Conservation (phyloP, 768 basidiomycete genomes). For the Kwoniella sp. region DNA sequence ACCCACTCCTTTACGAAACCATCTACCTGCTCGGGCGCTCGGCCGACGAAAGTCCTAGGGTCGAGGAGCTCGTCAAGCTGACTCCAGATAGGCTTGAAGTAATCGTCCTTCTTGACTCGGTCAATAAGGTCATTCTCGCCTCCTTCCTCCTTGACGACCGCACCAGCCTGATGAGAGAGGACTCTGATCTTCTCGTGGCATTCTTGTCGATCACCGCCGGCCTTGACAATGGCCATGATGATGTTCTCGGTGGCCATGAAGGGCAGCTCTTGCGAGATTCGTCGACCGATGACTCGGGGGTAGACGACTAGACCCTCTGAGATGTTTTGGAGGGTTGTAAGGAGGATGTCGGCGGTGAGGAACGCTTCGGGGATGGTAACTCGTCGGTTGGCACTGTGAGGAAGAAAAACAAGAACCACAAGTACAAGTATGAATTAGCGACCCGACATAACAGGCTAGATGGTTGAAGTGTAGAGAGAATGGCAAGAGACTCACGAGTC, state of each 20-base stretch:
- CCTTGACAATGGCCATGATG: constrained; percentile 95
- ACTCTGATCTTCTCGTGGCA: constrained; percentile 95
- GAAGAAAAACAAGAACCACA: no score
- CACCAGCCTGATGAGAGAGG: constrained; percentile 88
- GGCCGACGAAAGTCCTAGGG: constrained; percentile 83
- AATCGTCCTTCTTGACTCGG: constrained; percentile 74
- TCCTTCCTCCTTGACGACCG: constrained; percentile 92
- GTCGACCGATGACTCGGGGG: constrained; percentile 88
- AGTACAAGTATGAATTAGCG: no score
- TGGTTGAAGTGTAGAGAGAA: no score
- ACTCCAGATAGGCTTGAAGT: constrained; percentile 83
- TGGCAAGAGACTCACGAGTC: constrained; percentile 69
- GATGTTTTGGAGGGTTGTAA: constrained; percentile 93
- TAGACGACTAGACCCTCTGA: constrained; percentile 99
- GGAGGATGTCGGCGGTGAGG: constrained; percentile 92
- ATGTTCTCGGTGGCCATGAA: constrained; percentile 99
- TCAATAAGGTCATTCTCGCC: constrained; percentile 94
- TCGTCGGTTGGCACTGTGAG: constrained; percentile 90
- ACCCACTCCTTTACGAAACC: constrained; percentile 85
- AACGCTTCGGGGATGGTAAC: constrained; percentile 97
- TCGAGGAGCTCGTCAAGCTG: constrained; percentile 79
- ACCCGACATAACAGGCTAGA: no score
- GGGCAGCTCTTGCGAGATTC: constrained; percentile 90
- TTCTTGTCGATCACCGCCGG: constrained; percentile 93
- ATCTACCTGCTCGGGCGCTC: constrained; percentile 94